Evolutionary conservation across 2,329 filamentous ascomycete genomes (phyloP).

Genomic region (Scopulariopsis brevicaulis): DNA sequence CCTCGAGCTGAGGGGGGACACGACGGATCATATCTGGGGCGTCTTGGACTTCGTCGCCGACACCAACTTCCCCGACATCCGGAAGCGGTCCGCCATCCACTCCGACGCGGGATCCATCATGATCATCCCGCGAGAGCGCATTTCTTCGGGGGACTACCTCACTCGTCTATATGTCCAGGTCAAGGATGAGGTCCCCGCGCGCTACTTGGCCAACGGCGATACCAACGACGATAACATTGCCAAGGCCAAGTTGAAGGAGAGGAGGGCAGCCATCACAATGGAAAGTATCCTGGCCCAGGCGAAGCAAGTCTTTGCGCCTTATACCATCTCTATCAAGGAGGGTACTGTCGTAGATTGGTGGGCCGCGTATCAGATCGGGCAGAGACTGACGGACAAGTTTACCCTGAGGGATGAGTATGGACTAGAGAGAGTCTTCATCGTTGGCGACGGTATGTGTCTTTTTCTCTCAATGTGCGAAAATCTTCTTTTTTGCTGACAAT

Average conservation of each 20-base stretch:
- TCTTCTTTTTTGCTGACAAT: too few species aligned
- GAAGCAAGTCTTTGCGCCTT: constrained; percentile 53
- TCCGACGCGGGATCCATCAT: constrained; percentile 45
- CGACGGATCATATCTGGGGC: constrained; percentile 35
- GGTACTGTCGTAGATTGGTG: constrained; percentile 38
- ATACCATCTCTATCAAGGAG: constrained; percentile 16
- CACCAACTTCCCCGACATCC: constrained; percentile 44
- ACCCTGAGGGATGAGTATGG: constrained; percentile 33
- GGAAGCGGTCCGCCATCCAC: constrained; percentile 41
- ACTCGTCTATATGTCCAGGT: constrained; percentile 59
- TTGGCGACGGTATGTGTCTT: too few species aligned
- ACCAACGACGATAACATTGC: too few species aligned
- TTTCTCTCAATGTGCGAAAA: too few species aligned
- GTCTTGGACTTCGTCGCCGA: constrained; percentile 24
- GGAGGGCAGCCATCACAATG: constrained; percentile 50
- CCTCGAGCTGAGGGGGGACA: constrained; percentile 32
- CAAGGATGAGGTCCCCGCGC: constrained; percentile 15
- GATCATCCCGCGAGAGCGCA: constrained; percentile 52
- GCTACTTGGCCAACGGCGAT: too few species aligned
- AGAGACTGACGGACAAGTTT: constrained; percentile 45
- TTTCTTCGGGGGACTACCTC: constrained; percentile 32
- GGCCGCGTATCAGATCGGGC: constrained; percentile 54
- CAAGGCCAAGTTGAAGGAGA: constrained; percentile 35
- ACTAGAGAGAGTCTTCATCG: constrained; percentile 55
- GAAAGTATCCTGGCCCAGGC: constrained; percentile 50